These are phyloP conservation scores for Carallia brachiata DNA, from an alignment of 345 rosid genomes.

Conservation along the genomic window DNA sequence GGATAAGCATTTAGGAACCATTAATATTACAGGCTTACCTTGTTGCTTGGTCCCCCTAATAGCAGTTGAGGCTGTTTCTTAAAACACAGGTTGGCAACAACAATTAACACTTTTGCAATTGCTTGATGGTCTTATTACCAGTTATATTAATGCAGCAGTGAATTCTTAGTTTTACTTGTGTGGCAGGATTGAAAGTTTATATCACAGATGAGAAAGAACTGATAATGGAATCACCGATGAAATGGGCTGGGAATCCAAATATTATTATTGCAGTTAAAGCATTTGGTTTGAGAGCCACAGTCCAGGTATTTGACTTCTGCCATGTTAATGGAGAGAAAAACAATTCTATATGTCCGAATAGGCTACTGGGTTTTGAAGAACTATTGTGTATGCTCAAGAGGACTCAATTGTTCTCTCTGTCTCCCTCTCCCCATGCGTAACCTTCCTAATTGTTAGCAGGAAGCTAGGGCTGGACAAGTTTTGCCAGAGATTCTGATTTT, in stretches of 20 bases:
- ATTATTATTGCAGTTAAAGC: slow-evolving; percentile 27
- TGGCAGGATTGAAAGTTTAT: slow-evolving; percentile 32
- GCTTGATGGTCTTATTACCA: too few relatives aligned
- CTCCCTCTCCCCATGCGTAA: not conserved
- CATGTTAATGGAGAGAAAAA: not conserved
- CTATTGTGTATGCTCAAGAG: not conserved
- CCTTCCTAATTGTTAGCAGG: too few relatives aligned
- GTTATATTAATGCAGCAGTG: not conserved
- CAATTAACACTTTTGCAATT: too few relatives aligned
- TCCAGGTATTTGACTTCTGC: slow-evolving; percentile 20
- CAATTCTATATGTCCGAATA: not conserved
- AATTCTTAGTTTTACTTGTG: not conserved
- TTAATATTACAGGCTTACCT: too few relatives aligned
- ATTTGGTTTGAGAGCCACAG: slow-evolving; percentile 33
- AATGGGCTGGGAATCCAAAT: slow-evolving; percentile 41
- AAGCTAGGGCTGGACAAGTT: not conserved
- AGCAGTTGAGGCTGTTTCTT: too few relatives aligned
- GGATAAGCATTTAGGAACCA: too few relatives aligned
- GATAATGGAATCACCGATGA: slow-evolving; percentile 27
- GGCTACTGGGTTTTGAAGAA: not conserved
- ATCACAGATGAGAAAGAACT: slow-evolving; percentile 31
- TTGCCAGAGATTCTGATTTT: not conserved
- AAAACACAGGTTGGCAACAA: too few relatives aligned
- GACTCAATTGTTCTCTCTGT: not conserved
- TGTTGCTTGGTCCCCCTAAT: too few relatives aligned